phyloP scores from a whole-genome alignment of 345 rosid species.

The Nephelium lappaceum region DNA sequence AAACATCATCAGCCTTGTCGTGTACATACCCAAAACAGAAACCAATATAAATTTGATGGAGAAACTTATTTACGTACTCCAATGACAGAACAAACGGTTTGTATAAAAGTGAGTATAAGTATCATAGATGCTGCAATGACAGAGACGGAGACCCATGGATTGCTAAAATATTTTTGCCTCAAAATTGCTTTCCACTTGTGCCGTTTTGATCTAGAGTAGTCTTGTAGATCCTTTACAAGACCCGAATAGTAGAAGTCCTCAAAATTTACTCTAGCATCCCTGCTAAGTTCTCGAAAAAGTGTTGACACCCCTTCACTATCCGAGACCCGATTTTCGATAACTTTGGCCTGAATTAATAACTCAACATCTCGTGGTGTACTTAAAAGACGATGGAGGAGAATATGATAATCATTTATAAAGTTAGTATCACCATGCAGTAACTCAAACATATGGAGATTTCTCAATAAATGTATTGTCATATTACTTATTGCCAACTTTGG shows the following conservation, averaged over 20 bases:
- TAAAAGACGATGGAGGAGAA: background rate
- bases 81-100: too few species aligned
- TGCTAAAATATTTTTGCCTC: slow-evolving; percentile 14
- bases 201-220: background rate
- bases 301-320: background rate
- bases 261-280: background rate
- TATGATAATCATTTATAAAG: background rate
- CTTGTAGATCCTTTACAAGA: background rate
- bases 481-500: background rate
- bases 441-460: slow-evolving; percentile 29
- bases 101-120: too few species aligned
- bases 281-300: background rate
- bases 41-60: too few species aligned
- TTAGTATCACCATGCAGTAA: background rate
- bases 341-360: background rate
- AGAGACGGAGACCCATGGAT: background rate
- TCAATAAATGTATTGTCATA: background rate
- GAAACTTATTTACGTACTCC: too few species aligned
- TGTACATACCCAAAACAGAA: too few species aligned
- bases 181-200: slow-evolving; percentile 25
- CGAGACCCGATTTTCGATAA: background rate
- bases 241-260: background rate
- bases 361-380: background rate
- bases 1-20: too few species aligned
- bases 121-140: too few species aligned